phyloP scores from a whole-genome alignment of 1,284 basidiomycete genomes.

The Ceratobasidium sp. region DNA sequence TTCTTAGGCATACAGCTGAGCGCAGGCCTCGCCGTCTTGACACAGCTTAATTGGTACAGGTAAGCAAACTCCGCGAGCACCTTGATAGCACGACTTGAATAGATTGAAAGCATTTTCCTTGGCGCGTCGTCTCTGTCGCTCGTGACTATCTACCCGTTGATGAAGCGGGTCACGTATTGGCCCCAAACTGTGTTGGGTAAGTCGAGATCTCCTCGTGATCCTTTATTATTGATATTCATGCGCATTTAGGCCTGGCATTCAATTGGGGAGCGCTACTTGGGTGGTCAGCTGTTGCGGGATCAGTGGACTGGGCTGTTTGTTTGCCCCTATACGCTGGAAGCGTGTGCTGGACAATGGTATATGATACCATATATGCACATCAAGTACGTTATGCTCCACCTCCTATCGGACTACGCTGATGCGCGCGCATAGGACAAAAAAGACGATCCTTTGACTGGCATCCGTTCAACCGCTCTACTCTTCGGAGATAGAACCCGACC shows the following conservation, averaged over 20 bases:
- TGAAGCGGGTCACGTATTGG: constrained; percentile 98
- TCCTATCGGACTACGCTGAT: constrained; percentile 1
- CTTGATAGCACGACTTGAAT: constrained; percentile 10
- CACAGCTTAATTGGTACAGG: constrained; percentile 97
- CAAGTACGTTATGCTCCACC: constrained; percentile 68
- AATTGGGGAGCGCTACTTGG: constrained; percentile 98
- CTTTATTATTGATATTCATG: not conserved
- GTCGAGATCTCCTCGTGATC: constrained; percentile 22
- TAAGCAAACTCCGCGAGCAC: constrained; percentile 56
- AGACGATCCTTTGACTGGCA: constrained; percentile 91
- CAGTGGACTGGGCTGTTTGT: constrained; percentile 85
- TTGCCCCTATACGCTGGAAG: constrained; percentile 93
- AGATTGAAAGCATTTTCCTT: constrained; percentile 78
- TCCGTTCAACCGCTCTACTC: constrained; percentile 94
- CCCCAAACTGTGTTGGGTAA: constrained; percentile 93
- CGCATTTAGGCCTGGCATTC: constrained; percentile 83
- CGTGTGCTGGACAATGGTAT: constrained; percentile 94
- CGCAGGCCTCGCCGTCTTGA: constrained; percentile 88
- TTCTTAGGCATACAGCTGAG: constrained; percentile 90
- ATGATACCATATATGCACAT: constrained; percentile 99
- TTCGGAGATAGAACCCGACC: constrained; percentile 85
- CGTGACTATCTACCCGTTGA: constrained; percentile 93
- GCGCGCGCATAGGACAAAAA: constrained; percentile 79
- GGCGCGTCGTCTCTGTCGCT: constrained; percentile 92
- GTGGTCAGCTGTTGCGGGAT: constrained; percentile 92